Evolutionary conservation across 2,329 filamentous ascomycete species (phyloP).

Genomic region (Aspergillus sp.): DNA sequence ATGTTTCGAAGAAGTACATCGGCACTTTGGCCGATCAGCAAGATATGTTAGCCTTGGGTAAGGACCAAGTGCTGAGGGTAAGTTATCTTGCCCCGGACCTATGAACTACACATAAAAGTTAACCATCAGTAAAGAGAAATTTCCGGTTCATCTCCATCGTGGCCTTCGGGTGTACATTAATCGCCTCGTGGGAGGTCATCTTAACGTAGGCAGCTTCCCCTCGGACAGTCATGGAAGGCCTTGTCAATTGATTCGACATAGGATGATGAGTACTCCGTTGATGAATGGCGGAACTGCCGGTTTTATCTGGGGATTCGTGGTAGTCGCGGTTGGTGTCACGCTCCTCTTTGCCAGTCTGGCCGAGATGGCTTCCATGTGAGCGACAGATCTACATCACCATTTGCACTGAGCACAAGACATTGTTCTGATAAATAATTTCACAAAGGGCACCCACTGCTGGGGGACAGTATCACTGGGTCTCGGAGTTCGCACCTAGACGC

Average conservation of each 20-base stretch:
- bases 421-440: neutral
- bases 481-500: constrained; percentile 45
- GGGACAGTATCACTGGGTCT: constrained; percentile 44
- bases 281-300: constrained; percentile 39
- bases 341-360: constrained; percentile 41
- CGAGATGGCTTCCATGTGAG: constrained; percentile 46
- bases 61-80: constrained; percentile 6
- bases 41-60: constrained; percentile 2
- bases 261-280: constrained; percentile 30
- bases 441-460: constrained; percentile 43
- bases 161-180: constrained; percentile 45
- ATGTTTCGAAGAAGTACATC: constrained; percentile 1
- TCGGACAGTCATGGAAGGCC: neutral
- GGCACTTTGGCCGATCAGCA: constrained; percentile 5
- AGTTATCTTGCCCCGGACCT: neutral
- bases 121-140: constrained; percentile 33
- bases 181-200: constrained; percentile 46
- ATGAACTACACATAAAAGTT: neutral
- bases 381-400: neutral
- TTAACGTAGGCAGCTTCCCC: constrained; percentile 32
- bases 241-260: neutral
- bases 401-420: neutral
- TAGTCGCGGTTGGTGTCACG: constrained; percentile 30
- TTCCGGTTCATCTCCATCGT: constrained; percentile 47
- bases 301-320: constrained; percentile 39